phyloP scores from a whole-genome alignment of 257 asterid species.

The Primulina eburnea region DNA sequence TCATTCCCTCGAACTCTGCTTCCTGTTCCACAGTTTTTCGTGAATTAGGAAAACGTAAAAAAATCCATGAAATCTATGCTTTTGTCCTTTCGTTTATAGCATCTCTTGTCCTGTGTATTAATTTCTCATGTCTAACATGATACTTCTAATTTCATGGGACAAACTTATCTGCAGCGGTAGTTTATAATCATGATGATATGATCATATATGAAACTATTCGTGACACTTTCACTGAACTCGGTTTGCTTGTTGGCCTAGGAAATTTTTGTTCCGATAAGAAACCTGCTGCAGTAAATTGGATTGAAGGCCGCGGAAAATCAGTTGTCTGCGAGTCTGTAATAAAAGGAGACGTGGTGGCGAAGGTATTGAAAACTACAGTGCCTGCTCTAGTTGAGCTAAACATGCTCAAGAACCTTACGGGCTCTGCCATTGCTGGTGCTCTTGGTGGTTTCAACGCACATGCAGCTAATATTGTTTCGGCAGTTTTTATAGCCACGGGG shows the following conservation, averaged over 20 bases:
- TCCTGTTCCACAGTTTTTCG: background rate
- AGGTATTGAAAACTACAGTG: slow-evolving; percentile 72
- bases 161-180: background rate
- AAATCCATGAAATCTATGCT: background rate
- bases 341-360: slow-evolving; percentile 60
- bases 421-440: slow-evolving; percentile 91
- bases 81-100: background rate
- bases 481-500: slow-evolving; percentile 85
- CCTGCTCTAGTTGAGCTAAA: slow-evolving; percentile 82
- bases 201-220: background rate
- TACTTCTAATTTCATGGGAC: background rate
- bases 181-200: background rate
- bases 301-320: slow-evolving; percentile 92
- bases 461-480: slow-evolving; percentile 88
- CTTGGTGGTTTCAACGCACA: slow-evolving; percentile 96
- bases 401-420: slow-evolving; percentile 92
- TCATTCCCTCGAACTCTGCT: background rate
- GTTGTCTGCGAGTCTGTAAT: slow-evolving; percentile 84
- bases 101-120: background rate
- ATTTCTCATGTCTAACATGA: background rate
- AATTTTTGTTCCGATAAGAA: slow-evolving; percentile 92
- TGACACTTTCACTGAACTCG: background rate
- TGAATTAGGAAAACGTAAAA: background rate
- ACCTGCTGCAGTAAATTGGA: slow-evolving; percentile 93
- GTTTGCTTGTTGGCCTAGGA: slow-evolving; percentile 43